Conservation (phyloP, 2,329 filamentous ascomycete species). For the Leptographium lundbergii region DNA sequence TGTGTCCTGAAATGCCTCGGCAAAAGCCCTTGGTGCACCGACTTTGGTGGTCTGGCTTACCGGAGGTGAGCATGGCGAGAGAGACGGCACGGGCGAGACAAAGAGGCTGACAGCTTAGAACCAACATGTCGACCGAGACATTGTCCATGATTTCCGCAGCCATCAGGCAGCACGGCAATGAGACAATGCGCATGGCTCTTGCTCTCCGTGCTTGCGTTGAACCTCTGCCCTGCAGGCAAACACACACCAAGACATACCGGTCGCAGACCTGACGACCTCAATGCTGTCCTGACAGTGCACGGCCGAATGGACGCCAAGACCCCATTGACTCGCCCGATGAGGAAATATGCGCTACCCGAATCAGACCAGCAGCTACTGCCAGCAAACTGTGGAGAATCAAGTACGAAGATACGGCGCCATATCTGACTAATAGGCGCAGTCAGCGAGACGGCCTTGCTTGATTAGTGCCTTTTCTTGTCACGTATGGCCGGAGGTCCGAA, state of each 20-base stretch:
- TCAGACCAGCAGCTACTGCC: no score
- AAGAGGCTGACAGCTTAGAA: no score
- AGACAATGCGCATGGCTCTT: no score
- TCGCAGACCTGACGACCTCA: background rate
- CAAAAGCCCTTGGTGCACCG: background rate
- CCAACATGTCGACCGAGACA: background rate
- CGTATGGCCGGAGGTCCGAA: no score
- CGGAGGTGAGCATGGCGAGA: background rate
- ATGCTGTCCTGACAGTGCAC: background rate
- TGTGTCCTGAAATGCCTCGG: no score
- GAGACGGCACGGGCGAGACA: no score
- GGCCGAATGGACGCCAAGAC: background rate
- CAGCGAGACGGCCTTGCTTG: no score
- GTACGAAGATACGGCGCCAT: no score
- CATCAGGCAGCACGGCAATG: no score
- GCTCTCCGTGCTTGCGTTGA: background rate
- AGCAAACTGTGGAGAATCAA: background rate
- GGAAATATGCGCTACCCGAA: background rate
- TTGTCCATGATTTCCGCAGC: no score
- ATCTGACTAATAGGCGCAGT: no score
- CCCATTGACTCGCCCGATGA: background rate
- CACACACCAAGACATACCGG: background rate
- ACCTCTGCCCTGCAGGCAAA: background rate
- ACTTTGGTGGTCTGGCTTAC: background rate
- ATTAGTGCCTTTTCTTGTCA: no score